Evolutionary conservation across 192 early-diverging fungal species (phyloP), one percentile per base, ranked within the genome.

Genomic region (Lunasporangiospora selenospora): DNA sequence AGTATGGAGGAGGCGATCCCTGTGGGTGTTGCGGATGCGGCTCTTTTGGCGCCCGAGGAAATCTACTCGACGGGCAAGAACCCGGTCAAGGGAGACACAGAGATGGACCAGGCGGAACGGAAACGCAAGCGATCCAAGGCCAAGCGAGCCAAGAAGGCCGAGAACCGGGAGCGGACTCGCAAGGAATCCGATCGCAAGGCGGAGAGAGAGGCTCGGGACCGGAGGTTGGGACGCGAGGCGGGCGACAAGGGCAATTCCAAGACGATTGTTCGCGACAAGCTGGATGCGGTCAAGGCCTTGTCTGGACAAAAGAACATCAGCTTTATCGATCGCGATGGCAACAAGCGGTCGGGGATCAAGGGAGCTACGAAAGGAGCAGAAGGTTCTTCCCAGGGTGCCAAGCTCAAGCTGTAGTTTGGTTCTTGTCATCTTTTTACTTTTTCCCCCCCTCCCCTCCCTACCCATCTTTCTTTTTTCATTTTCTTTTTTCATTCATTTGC

Each of bases 1-100:
- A 80, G 85, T 49, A 93, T 98, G 91, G 97, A 99, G 77, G 97
- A 99, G 76, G 90, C 96, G 27, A 92, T 92, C 53, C 97, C 97
- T 16, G 82, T 93, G 34, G 79, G 86, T 65, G 92, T 95, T 23
- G 89, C 91, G 18, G 87, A 91, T 62, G 90, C 92, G 5, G 84
- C 86, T 6, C 81, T 94, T 37, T 82, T 92, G 32, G 93, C 95
- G 7, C 95, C 97, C 16, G 85, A 93, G 65, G 97, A 99, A 79
- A 83, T 97, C 2, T 97, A 89, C 73, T 91, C 89, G 33, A 88
- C 93, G 77, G 88, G 86, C 63, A 80, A 86, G 6, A 81, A 79
- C 46, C 88, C 86, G 7, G 63, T 88, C 52, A 93, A 93, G 78
- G 86, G 88, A 46, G 82, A 91, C 30, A 85, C 83, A 1, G 96